Evolutionary conservation across 495 filamentous ascomycete genomes (phyloP), one percentile per base, ranked within the genome.

Genomic region (Penicillium canariense): DNA sequence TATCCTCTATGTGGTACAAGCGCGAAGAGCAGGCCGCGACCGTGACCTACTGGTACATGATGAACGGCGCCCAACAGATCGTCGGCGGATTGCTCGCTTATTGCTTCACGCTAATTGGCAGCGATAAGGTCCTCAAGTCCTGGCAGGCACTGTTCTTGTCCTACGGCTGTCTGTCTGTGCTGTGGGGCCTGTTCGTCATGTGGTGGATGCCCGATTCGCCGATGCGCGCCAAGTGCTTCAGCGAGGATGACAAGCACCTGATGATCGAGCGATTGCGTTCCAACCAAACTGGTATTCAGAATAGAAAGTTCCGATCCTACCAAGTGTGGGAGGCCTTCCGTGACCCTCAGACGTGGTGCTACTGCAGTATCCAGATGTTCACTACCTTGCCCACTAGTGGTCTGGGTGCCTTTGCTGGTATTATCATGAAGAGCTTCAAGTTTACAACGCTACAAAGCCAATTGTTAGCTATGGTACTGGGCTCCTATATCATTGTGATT

Each of bases 1-100:
- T 89, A 17, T 85, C 81, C 0, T 74, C 81, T n/a, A 87, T 87
- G 79, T 89, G 87, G 85, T 89, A 87, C 65, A 83, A 79, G 38
- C 77, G 85, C 9, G 77, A 84, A 45, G 85, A 89, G 54, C 86
- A 88, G 63, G 79, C 85, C 0, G 68, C 74, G 0, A 81, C 80
- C 0, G 84, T 87, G 0, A 83, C 84, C 0, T 87, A 86, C 66
- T 89, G 87, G 84, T 84, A 87, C 65, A 86, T 84, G 81, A 85
- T 84, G 79, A 85, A 85, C 63, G 82, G 82, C 9, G 76, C 73
- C 5, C 81, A 84, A 47, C 73, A 81, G 44, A 72, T 84, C 38
- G 74, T 81, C 31, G 80, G 80, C 35, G 79, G 81, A 10, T 66
- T 83, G 1, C 67, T 84, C 12, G 73, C 83, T 8, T 86, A 84